Percentiles rank a stretch among this genome's conserved stretches.
phyloP scores from a whole-genome alignment of 2,329 filamentous ascomycete genomes.

The Trichoderma sp. region DNA sequence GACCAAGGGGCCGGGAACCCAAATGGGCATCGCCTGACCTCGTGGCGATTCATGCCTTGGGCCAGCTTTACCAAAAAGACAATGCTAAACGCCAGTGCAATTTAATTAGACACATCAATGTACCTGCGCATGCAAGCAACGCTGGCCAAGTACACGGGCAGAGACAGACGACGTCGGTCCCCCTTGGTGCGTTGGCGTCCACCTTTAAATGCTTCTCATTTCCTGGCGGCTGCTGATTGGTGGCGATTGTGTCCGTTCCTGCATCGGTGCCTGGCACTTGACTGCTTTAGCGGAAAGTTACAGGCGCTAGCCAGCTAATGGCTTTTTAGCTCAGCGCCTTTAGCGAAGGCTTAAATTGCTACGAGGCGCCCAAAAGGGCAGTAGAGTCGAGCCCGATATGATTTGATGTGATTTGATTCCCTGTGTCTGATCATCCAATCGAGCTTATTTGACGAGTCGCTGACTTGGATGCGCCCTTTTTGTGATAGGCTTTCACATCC shows the following conservation, averaged over 20 bases:
- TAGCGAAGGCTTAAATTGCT: neutral
- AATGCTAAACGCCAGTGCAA: neutral
- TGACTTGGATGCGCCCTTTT: neutral
- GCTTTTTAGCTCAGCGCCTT: conserved; percentile 1
- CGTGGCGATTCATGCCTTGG: neutral
- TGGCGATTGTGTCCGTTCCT: conserved; percentile 8
- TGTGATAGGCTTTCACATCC: neutral
- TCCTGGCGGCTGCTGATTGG: conserved; percentile 15
- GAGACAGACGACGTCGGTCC: neutral
- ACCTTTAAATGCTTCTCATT: conserved; percentile 18
- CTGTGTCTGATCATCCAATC: neutral
- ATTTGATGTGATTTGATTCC: neutral
- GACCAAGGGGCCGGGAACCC: neutral
- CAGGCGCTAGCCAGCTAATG: neutral
- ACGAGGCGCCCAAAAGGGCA: neutral
- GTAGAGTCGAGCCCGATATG: neutral
- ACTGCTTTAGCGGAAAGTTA: neutral
- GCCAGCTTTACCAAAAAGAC: neutral
- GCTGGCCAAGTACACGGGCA: neutral
- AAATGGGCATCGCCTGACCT: neutral
- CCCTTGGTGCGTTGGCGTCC: neutral
- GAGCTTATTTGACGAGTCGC: neutral
- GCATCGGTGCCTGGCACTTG: conserved; percentile 26
- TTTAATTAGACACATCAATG: neutral
- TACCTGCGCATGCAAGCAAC: neutral